Conservation (phyloP, 352 stramenopile species). For the Phytophthora sojae region DNA sequence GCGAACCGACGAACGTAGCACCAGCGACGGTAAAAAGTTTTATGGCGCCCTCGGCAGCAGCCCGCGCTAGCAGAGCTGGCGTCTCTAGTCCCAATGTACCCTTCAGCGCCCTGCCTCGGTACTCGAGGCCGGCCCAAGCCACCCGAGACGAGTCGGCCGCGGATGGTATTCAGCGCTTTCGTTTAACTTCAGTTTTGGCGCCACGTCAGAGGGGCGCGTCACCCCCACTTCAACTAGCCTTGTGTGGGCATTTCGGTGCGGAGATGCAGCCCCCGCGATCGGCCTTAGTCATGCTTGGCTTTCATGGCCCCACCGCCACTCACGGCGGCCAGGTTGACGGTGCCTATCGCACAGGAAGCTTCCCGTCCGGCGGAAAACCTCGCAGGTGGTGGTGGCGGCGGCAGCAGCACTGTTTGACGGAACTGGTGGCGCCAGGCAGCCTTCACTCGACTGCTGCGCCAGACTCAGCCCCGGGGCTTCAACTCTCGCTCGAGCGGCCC, state of each 20-base stretch:
- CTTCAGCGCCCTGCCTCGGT: too few relatives aligned
- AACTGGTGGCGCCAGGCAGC: conserved; percentile 10
- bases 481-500: neutral
- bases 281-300: too few relatives aligned
- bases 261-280: too few relatives aligned
- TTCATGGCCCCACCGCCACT: too few relatives aligned
- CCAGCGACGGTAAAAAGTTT: too few relatives aligned
- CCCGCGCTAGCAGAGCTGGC: too few relatives aligned
- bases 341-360: neutral
- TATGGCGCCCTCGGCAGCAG: too few relatives aligned
- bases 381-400: neutral
- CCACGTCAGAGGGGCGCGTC: conserved; percentile 5
- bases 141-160: too few relatives aligned
- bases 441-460: neutral
- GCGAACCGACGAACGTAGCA: too few relatives aligned
- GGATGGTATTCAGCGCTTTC: conserved; percentile 20
- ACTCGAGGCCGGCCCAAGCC: too few relatives aligned
- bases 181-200: conserved; percentile 18
- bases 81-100: too few relatives aligned
- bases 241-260: neutral
- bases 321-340: too few relatives aligned
- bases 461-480: conserved; percentile 4
- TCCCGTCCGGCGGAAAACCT: neutral
- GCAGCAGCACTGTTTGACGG: conserved; percentile 28
- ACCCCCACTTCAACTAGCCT: conserved; percentile 1